These are phyloP conservation scores for Boletus rubescentipes DNA, from an alignment of 768 basidiomycete species.

Conservation along the genomic window DNA sequence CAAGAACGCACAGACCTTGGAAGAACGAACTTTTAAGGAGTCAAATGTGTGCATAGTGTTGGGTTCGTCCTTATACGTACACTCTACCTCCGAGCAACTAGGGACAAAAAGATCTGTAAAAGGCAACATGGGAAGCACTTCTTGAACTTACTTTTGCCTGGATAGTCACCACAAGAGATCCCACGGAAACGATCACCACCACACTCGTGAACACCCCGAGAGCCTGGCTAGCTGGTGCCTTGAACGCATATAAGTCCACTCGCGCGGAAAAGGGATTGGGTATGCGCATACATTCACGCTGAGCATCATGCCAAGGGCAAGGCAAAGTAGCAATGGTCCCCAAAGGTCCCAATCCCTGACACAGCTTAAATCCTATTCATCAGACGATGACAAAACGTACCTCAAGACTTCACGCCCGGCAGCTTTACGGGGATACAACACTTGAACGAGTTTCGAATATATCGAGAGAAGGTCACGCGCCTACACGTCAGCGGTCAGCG, in stretches of 20 bases:
- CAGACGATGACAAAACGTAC: slow-evolving; percentile 38
- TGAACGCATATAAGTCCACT: slow-evolving; percentile 2
- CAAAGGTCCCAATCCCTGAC: slow-evolving; percentile 95
- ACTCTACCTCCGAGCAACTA: slow-evolving; percentile 82
- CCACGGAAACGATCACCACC: slow-evolving; percentile 89
- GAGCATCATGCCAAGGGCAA: slow-evolving; percentile 78
- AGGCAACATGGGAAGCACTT: background rate
- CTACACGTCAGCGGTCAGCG: slow-evolving; percentile 40
- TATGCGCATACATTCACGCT: slow-evolving; percentile 67
- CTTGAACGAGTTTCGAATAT: slow-evolving; percentile 90
- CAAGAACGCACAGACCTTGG: slow-evolving; percentile 91
- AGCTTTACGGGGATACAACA: slow-evolving; percentile 81
- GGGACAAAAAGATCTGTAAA: background rate
- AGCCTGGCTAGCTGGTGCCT: slow-evolving; percentile 84
- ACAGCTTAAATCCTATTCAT: slow-evolving; percentile 1
- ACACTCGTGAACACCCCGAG: slow-evolving; percentile 91
- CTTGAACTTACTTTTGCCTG: slow-evolving; percentile 78
- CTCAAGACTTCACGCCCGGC: slow-evolving; percentile 76
- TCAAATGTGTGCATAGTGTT: background rate
- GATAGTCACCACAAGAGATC: slow-evolving; percentile 89
- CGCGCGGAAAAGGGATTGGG: background rate
- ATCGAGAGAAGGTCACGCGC: slow-evolving; percentile 88
- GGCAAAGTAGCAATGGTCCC: slow-evolving; percentile 87
- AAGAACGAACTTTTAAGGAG: slow-evolving; percentile 74
- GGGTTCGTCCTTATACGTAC: slow-evolving; percentile 42